phyloP scores from a whole-genome alignment of 2,329 filamentous ascomycete species.

The Ascochyta lentis region DNA sequence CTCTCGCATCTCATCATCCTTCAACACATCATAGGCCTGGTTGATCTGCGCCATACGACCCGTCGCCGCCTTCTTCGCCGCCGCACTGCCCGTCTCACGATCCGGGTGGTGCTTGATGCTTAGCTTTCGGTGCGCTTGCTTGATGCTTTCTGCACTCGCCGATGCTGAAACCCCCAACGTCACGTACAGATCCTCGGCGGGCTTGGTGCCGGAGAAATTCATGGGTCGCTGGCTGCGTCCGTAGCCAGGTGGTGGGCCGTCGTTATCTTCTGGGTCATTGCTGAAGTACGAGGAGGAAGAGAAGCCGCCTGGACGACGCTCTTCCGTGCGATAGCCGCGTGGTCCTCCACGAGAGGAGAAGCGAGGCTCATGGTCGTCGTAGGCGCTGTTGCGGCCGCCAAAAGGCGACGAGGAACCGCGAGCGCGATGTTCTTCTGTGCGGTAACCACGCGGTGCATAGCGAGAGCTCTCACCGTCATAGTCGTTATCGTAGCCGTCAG shows the following conservation, averaged over 20 bases:
- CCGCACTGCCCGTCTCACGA: slow-evolving; percentile 9
- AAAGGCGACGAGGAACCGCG: background rate
- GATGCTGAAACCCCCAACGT: slow-evolving; percentile 81
- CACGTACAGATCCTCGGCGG: slow-evolving; percentile 72
- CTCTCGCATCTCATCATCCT: slow-evolving; percentile 17
- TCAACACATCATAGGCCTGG: slow-evolving; percentile 26
- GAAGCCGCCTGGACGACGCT: background rate
- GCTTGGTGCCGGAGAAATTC: background rate
- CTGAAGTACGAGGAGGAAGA: background rate
- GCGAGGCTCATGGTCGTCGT: background rate
- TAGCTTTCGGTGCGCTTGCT: slow-evolving; percentile 93
- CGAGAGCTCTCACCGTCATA: background rate
- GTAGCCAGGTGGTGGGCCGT: background rate
- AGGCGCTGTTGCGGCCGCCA: background rate
- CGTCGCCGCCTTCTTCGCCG: slow-evolving; percentile 21
- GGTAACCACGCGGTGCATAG: background rate
- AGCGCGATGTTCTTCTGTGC: background rate
- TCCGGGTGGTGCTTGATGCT: slow-evolving; percentile 97
- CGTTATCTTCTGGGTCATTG: background rate
- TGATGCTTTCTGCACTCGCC: slow-evolving; percentile 76
- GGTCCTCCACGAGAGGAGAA: background rate
- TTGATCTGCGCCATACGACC: slow-evolving; percentile 34
- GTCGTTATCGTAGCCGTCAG: background rate
- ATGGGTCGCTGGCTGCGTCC: background rate
- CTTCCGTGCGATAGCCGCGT: background rate